A percentile compares a stretch with the other conserved stretches of the same genome.
Conservation (phyloP, 208 protist species). For the Wallacemonas sp. region DNA sequence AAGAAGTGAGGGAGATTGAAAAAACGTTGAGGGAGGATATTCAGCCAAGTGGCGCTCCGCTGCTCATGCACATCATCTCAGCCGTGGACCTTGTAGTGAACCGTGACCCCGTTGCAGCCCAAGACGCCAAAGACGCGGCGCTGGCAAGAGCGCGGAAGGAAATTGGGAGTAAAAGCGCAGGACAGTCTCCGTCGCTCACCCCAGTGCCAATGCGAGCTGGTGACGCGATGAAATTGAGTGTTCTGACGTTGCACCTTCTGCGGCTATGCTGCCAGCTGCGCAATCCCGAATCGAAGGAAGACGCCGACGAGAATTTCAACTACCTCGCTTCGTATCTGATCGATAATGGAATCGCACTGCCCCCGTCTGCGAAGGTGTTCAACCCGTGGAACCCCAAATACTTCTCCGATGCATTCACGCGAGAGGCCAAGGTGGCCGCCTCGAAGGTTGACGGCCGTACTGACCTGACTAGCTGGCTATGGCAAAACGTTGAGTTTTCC, state of each 20-base stretch:
- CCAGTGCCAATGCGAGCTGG: constrained; percentile 58
- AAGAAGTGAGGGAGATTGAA: constrained; percentile 47
- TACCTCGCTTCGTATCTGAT: constrained; percentile 58
- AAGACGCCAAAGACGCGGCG: background rate
- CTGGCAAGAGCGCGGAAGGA: background rate
- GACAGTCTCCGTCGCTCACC: constrained; percentile 35
- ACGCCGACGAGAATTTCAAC: constrained; percentile 69
- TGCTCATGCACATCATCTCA: constrained; percentile 74
- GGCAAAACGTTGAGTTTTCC: constrained; percentile 55
- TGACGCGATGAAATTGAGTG: constrained; percentile 60
- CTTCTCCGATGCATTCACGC: constrained; percentile 47
- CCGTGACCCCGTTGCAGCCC: constrained; percentile 18
- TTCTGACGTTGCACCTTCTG: constrained; percentile 70
- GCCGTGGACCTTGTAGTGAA: constrained; percentile 49
- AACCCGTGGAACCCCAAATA: constrained; percentile 61
- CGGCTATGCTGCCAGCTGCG: constrained; percentile 82
- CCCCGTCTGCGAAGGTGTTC: constrained; percentile 39
- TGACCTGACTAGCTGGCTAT: constrained; percentile 72
- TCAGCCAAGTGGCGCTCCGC: constrained; percentile 54
- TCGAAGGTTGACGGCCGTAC: constrained; percentile 18
- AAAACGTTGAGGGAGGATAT: constrained; percentile 54
- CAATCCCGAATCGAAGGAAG: constrained; percentile 71
- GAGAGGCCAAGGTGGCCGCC: constrained; percentile 12
- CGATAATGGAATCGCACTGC: constrained; percentile 47
- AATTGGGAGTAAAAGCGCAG: background rate